Percentiles rank a stretch among this genome's conserved stretches.
These are phyloP conservation scores for Acanthamoeba castellanii DNA, from an alignment of 208 protist genomes.

Conservation along the genomic window DNA sequence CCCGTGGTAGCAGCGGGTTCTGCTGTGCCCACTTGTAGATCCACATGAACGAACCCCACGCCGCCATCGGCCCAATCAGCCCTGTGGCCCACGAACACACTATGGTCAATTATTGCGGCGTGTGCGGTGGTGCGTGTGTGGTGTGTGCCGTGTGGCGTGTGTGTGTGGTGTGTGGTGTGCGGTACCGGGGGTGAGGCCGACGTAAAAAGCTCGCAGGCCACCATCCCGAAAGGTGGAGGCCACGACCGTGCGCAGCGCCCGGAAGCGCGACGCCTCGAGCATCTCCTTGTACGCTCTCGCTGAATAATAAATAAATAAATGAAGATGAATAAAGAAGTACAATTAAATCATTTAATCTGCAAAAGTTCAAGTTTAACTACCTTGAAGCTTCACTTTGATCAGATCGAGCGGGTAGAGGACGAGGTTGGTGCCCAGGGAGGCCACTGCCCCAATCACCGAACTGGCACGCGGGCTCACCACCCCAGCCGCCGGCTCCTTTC, in stretches of 20 bases:
- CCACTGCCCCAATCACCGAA: constrained; percentile 16
- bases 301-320: neutral
- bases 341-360: neutral
- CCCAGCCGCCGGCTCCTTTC: too few relatives aligned
- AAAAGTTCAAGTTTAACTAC: neutral
- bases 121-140: too few relatives aligned
- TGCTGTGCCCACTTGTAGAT: constrained; percentile 50
- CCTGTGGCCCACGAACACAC: neutral
- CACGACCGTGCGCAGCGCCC: neutral
- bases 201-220: neutral
- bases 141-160: too few relatives aligned
- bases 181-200: constrained; percentile 22
- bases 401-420: constrained; percentile 16
- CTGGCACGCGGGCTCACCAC: neutral
- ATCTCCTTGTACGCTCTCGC: neutral
- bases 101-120: too few relatives aligned
- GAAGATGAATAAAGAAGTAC: neutral
- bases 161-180: too few relatives aligned
- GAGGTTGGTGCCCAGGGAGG: neutral
- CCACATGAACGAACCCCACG: constrained; percentile 47
- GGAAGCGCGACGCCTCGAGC: constrained; percentile 13
- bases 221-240: neutral
- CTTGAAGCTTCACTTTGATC: neutral
- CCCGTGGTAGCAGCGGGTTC: neutral
- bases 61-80: constrained; percentile 22